Base-by-base conservation (phyloP, 2,329 filamentous ascomycete genomes). In the Tolypocladium capitatum region DNA sequence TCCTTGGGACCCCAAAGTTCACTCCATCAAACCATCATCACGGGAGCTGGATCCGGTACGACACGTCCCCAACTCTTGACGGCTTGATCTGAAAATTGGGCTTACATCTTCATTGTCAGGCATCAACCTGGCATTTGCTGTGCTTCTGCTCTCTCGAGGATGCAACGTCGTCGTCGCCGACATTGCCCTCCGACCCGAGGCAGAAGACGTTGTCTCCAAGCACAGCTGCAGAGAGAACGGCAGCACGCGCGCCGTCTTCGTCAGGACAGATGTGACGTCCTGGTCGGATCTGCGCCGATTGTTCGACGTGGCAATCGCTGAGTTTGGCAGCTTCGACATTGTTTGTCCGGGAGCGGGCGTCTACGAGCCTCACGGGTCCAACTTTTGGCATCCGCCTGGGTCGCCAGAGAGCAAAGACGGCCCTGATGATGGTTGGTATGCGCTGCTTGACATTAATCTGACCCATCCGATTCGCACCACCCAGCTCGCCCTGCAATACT, bases 161-260 rank as follows among this genome's bases (percentile, higher is more conserved):
- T 73, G 70, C 58, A 71, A 69, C 46, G 70, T 74, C 16, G 55
- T 72, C 4, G 54, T 24, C 74, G 71, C 66, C 35, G 71, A 74
- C 52, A 51, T 74, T 0, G 50, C 58, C 0, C 58, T 74, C 0
- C 63, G 69, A 0, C 66, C 68, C 0, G 69, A 72, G 49, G 68
- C 71, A 2, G 44, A 68, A 34, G 52, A 48, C 1, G 50, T 74
- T 8, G 36, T 69, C 4, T 36, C 49, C 3, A 40, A 52, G 4
- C 48, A 65, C 20, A 46, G n/a, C n/a, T n/a, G n/a, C n/a, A n/a
- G n/a, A 31, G 40, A 46, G 35, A 47, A 46, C 13, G 56, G 48
- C 5, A 45, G 51, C 33, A 56, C 64, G 0, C 58, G 63, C 4
- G 68, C 64, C 3, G 49, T 70, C 11, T 74, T 72, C 53, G 60